Percentiles rank a stretch among this genome's conserved stretches.
phyloP scores from a whole-genome alignment of 805 yeast genomes.

The Kodamaea nitidulidarum region DNA sequence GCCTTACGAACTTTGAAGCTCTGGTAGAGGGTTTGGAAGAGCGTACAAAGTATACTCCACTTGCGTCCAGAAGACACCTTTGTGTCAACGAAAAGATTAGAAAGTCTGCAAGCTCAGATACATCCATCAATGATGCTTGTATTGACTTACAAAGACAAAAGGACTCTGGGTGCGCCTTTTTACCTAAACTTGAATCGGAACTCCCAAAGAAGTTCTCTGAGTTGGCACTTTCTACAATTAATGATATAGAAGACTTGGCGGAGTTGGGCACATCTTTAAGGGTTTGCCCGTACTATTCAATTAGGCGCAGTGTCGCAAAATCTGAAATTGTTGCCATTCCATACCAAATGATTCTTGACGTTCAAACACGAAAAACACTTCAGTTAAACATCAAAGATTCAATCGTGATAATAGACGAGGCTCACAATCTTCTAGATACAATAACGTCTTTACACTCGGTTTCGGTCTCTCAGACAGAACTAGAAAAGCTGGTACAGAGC shows the following conservation, averaged over 20 bases:
- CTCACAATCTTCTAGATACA: slow-evolving; percentile 82
- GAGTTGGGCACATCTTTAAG: slow-evolving; percentile 51
- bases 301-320: slow-evolving; percentile 49
- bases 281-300: slow-evolving; percentile 81
- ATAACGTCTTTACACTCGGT: slow-evolving; percentile 67
- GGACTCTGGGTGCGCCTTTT: slow-evolving; percentile 23
- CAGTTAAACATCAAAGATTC: slow-evolving; percentile 58
- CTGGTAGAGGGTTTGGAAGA: slow-evolving; percentile 48
- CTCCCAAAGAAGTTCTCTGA: slow-evolving; percentile 44
- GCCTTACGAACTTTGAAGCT: slow-evolving; percentile 59
- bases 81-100: slow-evolving; percentile 69
- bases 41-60: slow-evolving; percentile 60
- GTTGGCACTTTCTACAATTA: slow-evolving; percentile 49
- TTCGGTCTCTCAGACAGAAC: slow-evolving; percentile 47
- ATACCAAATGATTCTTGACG: slow-evolving; percentile 70
- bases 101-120: slow-evolving; percentile 38
- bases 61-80: slow-evolving; percentile 81
- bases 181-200: slow-evolving; percentile 23
- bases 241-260: slow-evolving; percentile 78
- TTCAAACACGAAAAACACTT: slow-evolving; percentile 54
- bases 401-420: slow-evolving; percentile 83
- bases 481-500: slow-evolving; percentile 43
- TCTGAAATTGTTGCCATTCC: slow-evolving; percentile 84
- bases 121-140: slow-evolving; percentile 76
- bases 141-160: slow-evolving; percentile 54